These are phyloP conservation scores for Schizophyllum commune DNA, from an alignment of 1,284 basidiomycete species.

Conservation along the genomic window DNA sequence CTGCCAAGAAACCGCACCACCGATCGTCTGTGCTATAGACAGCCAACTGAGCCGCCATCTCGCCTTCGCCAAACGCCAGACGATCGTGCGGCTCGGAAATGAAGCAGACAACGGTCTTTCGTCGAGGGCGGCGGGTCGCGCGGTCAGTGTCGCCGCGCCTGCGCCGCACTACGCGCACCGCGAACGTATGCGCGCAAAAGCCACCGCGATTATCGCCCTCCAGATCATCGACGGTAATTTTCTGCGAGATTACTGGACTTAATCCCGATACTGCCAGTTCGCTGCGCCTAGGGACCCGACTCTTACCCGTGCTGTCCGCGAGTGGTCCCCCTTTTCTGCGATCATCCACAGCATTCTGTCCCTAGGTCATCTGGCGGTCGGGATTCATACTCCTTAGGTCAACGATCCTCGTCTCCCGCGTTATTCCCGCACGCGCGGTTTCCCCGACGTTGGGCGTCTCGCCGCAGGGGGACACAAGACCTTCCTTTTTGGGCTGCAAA, in stretches of 20 bases:
- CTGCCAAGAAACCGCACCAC: no score
- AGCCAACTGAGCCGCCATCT: background rate
- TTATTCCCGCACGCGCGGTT: background rate
- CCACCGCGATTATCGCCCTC: background rate
- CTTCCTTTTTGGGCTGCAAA: background rate
- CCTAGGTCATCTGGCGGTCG: background rate
- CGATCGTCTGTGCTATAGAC: no score
- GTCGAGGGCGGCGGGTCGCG: background rate
- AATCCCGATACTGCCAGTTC: background rate
- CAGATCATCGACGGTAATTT: background rate
- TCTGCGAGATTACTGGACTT: background rate
- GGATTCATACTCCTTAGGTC: background rate
- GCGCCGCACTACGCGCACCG: no score
- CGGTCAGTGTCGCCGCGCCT: background rate
- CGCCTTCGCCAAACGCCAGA: background rate
- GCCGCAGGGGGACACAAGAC: background rate
- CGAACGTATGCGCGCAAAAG: background rate
- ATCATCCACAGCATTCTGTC: no score
- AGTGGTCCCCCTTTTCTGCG: no score
- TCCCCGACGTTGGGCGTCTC: background rate
- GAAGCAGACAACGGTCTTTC: background rate
- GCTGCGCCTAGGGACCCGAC: background rate
- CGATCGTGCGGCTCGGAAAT: background rate
- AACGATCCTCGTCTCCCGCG: background rate
- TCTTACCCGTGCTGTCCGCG: background rate